Evolutionary conservation across 2,329 filamentous ascomycete species (phyloP).

Genomic region (Fusarium sp.): DNA sequence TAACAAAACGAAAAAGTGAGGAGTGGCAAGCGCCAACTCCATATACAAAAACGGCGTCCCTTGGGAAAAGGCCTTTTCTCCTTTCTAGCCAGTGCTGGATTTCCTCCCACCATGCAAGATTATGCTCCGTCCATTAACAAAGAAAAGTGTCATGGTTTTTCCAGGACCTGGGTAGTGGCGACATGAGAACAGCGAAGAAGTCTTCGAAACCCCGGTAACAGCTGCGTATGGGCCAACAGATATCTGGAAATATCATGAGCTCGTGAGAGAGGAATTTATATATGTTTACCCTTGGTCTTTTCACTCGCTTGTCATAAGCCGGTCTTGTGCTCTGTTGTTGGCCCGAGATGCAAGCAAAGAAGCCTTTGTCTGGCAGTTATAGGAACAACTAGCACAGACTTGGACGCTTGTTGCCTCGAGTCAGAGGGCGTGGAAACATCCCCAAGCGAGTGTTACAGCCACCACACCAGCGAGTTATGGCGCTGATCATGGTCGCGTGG

Average conservation of each 20-base stretch:
- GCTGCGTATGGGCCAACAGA: slow-evolving; percentile 36
- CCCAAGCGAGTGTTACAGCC: slow-evolving; percentile 22
- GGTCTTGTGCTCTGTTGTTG: slow-evolving; percentile 24
- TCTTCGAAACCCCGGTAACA: slow-evolving; percentile 36
- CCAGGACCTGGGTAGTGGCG: slow-evolving; percentile 10
- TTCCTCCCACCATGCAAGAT: slow-evolving; percentile 30
- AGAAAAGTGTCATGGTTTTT: slow-evolving; percentile 11
- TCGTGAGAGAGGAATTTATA: slow-evolving; percentile 52
- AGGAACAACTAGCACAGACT: slow-evolving; percentile 1
- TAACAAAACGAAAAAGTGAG: slow-evolving; percentile 21
- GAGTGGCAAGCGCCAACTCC: slow-evolving; percentile 37
- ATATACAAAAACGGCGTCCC: slow-evolving; percentile 19
- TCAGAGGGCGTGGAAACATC: slow-evolving; percentile 7
- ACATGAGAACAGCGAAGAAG: slow-evolving; percentile 37
- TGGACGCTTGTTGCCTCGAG: neutral
- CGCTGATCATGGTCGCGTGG: slow-evolving; percentile 67
- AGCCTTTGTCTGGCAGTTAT: neutral
- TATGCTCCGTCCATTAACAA: slow-evolving; percentile 40
- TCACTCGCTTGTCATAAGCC: slow-evolving; percentile 29
- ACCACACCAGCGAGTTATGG: slow-evolving; percentile 9
- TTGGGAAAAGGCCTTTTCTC: slow-evolving; percentile 31
- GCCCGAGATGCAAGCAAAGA: neutral
- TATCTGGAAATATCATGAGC: slow-evolving; percentile 46
- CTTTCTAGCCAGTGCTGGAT: slow-evolving; percentile 45
- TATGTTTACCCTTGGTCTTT: slow-evolving; percentile 41